Base-by-base conservation (phyloP, 108 stramenopile genomes). In the Cyclotella baltica region DNA sequence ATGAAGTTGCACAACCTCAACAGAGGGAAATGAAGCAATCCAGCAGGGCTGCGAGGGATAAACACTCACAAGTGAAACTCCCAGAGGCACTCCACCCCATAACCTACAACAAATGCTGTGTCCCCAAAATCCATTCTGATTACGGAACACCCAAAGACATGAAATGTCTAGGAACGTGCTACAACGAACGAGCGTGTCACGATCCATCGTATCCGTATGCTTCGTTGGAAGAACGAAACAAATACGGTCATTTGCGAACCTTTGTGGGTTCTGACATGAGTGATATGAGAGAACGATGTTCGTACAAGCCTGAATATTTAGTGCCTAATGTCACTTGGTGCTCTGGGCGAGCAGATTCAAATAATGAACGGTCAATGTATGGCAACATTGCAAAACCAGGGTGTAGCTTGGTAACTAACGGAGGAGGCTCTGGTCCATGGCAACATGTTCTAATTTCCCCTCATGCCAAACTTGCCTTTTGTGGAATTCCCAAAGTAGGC, bases 401-500 rank as follows among this genome's bases (percentile, higher is more conserved):
- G n/a, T 72, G 71, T 28, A 61, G 71, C 48, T 40, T 48, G 29
- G 58, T 61, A 33, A 46, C 71, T 4, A 48, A 31, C 28, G 58
- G 71, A 48, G 58, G 71, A 38, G 71, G 71, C 43, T 72, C 71
- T 6, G 71, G 71, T 2, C 40, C 71, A 11, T 67, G 29, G 9
- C 84, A 86, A 46, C 63, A 83, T 56, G 40, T 84, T 33, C 58
- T 72, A 10, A 55, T 83, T 34, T 76, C 84, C 36, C 86, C 86
- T 29, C 31, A 23, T 19, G 83, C 75, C 34, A 88, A 83, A 62
- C 77, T 88, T 19, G 78, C 78, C 22, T 83, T 88, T 75, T 88
- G 87, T 73, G 87, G 84, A 1, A 85, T 88, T 1, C 84, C 87
- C 27, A 88, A 88, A 57, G 87, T 85, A 6, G 87, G 85, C 3